Percentiles rank a stretch among this genome's conserved stretches.
Evolutionary conservation across 805 yeast species (phyloP).

Genomic region (Saccharomycopsis fibuligera): DNA sequence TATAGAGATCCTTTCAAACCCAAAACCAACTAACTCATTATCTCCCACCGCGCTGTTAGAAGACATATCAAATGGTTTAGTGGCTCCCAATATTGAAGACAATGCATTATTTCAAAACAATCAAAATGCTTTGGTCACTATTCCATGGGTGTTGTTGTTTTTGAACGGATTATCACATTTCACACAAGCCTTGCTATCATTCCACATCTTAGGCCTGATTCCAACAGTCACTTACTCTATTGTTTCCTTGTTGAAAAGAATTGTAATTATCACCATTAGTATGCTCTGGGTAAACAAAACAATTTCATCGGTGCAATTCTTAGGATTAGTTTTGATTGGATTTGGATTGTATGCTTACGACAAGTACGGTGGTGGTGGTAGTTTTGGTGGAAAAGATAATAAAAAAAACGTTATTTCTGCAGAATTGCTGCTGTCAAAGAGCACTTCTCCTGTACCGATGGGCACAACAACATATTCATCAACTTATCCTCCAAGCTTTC

Average conservation of each 20-base stretch:
- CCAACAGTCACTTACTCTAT: constrained; percentile 74
- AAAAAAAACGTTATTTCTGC: background rate
- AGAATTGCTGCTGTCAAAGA: background rate
- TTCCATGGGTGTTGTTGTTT: constrained; percentile 45
- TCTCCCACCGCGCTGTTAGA: background rate
- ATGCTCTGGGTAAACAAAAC: constrained; percentile 51
- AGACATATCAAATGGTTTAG: background rate
- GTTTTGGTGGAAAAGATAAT: background rate
- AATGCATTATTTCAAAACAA: too few relatives aligned
- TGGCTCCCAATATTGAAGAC: background rate
- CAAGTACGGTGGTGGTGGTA: constrained; percentile 43
- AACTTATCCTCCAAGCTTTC: too few relatives aligned
- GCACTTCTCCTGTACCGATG: background rate
- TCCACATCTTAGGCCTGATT: constrained; percentile 63
- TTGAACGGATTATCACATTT: constrained; percentile 67
- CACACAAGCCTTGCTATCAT: constrained; percentile 64
- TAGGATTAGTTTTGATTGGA: constrained; percentile 50
- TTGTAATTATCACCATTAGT: constrained; percentile 59
- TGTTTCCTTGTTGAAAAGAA: constrained; percentile 68
- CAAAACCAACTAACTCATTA: constrained; percentile 4
- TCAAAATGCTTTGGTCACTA: constrained; percentile 8
- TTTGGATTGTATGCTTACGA: constrained; percentile 65
- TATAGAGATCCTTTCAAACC: too few relatives aligned
- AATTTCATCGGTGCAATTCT: constrained; percentile 32
- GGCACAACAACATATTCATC: background rate